Conservation (phyloP, 2,329 filamentous ascomycete genomes). For the Sporothrix protearum region DNA sequence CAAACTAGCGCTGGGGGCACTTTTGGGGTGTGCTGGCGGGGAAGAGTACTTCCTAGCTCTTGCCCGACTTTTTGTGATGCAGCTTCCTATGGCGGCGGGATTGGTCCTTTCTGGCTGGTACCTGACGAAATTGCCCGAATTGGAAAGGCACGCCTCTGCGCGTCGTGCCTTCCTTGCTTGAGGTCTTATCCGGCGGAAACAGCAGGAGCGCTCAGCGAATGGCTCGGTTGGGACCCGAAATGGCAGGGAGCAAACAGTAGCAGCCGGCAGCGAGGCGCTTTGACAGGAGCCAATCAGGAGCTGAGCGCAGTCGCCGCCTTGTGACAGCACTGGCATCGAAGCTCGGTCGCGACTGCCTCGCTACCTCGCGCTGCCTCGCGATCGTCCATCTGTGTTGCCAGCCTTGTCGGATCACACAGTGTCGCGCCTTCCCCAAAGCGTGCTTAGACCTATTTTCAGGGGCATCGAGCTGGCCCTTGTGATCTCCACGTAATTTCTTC, state of each 20-base stretch:
- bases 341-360: background rate
- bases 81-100: background rate
- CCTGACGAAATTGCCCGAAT: background rate
- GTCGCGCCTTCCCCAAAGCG: background rate
- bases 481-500: background rate
- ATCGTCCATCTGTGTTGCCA: constrained; percentile 4
- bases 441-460: background rate
- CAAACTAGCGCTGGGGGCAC: background rate
- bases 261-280: too few species aligned
- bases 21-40: constrained; percentile 1
- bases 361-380: background rate
- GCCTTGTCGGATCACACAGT: background rate
- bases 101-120: background rate
- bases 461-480: background rate
- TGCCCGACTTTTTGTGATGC: background rate
- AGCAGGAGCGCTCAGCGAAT: background rate
- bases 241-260: background rate
- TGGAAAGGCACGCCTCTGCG: constrained; percentile 5
- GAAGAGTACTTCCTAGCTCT: constrained; percentile 26
- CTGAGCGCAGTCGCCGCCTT: background rate
- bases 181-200: background rate
- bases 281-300: background rate
- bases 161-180: background rate
- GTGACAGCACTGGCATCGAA: background rate
- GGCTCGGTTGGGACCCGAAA: too few species aligned